Evolutionary conservation across 1,139 yeast genomes (phyloP).

Genomic region (Nadsonia starkeyi-henricii): DNA sequence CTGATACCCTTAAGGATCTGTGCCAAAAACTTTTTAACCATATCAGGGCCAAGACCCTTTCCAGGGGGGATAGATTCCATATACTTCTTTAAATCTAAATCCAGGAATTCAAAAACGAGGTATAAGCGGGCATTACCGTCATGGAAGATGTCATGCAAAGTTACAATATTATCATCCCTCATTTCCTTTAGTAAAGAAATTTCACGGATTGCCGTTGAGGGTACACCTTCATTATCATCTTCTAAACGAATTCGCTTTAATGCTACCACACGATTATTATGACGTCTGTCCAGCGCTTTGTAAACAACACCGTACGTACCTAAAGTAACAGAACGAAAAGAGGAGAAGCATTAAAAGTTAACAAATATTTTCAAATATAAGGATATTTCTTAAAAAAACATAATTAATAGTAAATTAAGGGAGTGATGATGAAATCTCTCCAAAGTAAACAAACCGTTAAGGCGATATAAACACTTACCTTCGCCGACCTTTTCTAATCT

Average conservation of each 20-base stretch:
- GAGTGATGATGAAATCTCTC: too few species aligned
- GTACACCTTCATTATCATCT: slow-evolving; percentile 97
- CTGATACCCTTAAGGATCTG: slow-evolving; percentile 87
- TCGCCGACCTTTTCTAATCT: slow-evolving; percentile 95
- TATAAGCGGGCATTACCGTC: slow-evolving; percentile 92
- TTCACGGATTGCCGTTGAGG: slow-evolving; percentile 95
- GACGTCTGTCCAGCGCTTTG: slow-evolving; percentile 81
- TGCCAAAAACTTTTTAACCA: slow-evolving; percentile 86
- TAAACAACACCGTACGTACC: slow-evolving; percentile 96
- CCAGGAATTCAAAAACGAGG: slow-evolving; percentile 85
- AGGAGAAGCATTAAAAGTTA: neutral
- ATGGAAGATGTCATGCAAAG: slow-evolving; percentile 87
- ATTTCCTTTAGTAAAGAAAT: slow-evolving; percentile 86
- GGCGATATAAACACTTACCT: slow-evolving; percentile 30
- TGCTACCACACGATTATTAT: slow-evolving; percentile 86
- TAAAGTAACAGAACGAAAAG: slow-evolving; percentile 12
- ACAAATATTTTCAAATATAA: too few species aligned
- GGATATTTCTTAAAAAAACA: too few species aligned
- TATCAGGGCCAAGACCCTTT: slow-evolving; percentile 75
- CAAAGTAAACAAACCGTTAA: too few species aligned
- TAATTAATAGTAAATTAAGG: too few species aligned
- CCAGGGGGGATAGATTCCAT: slow-evolving; percentile 94
- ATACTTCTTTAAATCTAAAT: slow-evolving; percentile 86
- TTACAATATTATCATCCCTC: slow-evolving; percentile 82
- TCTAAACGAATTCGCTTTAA: slow-evolving; percentile 88